Evolutionary conservation across 164 flowering plant species (phyloP), one percentile per base, ranked within the genome.

Genomic region (Brasenia schreberi): DNA sequence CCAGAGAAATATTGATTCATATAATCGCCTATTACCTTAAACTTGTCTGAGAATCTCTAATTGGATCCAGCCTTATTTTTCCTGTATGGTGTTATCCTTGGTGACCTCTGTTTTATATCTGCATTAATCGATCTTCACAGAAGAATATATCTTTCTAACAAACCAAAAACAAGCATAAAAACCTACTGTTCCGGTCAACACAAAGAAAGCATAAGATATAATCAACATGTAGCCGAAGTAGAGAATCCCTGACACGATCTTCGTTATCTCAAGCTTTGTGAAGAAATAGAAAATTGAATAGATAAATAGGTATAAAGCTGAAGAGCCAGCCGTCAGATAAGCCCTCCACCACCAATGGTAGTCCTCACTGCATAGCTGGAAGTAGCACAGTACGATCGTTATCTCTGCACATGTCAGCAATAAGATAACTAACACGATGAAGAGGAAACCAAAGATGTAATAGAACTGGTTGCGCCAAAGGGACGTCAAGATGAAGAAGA

Each of bases 311-410:
- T 89, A 89, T 3, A 87, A 65, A 6, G 96, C 92, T 33, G 92
- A 89, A 23, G 96, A 89, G n/a, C 92, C 96, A 18, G 96, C 85
- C 7, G 92, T 89, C 71, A 89, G 71, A 75, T 89, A 89, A 43
- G 96, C 85, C 65, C 92, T 85, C 96, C 92, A 89, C 96, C 96
- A 89, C 96, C 96, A 89, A 65, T 85, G 71, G 71, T 89, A 87
- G 74, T 89, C 96, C 70, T 89, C 92, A 65, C 96, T 87, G 82
- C 96, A 88, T 65, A 88, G 71, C 77, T 88, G 96, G 87, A 88
- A 88, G 82, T 88, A 88, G 77, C 96, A 88, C 43, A 89, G 92
- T 68, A 89, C 96, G 16, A 89, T 76, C 1, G 92, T 84, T 6
- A 89, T 89, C 85, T 89, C 96, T 0, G 96, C 92, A 66, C 90